These are phyloP conservation scores for Sporobolomyces roseus DNA, from an alignment of 768 basidiomycete species.

Conservation along the genomic window DNA sequence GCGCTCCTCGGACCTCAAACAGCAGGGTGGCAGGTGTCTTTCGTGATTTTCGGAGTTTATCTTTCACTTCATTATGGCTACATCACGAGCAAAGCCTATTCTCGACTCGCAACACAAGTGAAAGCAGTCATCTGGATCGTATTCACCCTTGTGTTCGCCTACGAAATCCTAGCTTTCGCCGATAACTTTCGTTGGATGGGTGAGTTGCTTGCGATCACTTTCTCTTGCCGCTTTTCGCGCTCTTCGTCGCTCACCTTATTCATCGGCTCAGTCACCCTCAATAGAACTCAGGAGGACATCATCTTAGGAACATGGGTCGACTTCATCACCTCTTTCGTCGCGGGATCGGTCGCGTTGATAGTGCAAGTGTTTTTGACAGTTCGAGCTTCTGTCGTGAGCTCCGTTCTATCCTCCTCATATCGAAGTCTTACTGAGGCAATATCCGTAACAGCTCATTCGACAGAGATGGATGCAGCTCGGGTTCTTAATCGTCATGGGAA, in stretches of 20 bases:
- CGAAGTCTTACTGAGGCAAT: too few species aligned
- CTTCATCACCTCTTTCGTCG: not conserved
- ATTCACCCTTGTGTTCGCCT: not conserved
- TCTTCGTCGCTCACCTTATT: not conserved
- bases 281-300: not conserved
- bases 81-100: not conserved
- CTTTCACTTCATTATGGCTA: not conserved
- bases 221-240: not conserved
- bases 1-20: slow-evolving; percentile 8
- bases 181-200: slow-evolving; percentile 10
- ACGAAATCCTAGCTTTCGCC: not conserved
- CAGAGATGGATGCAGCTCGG: not conserved
- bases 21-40: not conserved
- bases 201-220: too few species aligned
- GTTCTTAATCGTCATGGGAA: not conserved
- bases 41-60: slow-evolving; percentile 14
- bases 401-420: too few species aligned
- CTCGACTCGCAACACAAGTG: not conserved
- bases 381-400: slow-evolving; percentile 9
- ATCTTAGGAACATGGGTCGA: not conserved
- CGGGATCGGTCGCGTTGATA: not conserved
- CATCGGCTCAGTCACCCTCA: not conserved
- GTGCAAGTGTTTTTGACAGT: slow-evolving; percentile 5
- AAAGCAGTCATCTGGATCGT: slow-evolving; percentile 18
- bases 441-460: slow-evolving; percentile 13